Base-by-base conservation (phyloP, 2,329 filamentous ascomycete genomes). In the Pestalotiopsis fici region DNA sequence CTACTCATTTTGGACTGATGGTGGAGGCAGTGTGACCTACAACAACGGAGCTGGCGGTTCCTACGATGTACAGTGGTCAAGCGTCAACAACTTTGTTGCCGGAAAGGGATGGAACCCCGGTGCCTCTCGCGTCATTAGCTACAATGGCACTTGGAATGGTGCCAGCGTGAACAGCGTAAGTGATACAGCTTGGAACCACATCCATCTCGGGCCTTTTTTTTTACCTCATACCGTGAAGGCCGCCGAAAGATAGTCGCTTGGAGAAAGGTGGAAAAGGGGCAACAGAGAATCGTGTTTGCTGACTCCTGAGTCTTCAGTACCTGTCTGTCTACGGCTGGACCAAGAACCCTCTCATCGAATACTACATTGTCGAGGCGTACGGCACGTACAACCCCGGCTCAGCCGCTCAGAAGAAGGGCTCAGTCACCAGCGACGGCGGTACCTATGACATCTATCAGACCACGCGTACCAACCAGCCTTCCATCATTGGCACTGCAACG, bases 1-100 rank as follows among this genome's bases (percentile, higher is more conserved):
- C 81, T 90, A 87, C 78, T 88, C 85, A 15, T 89, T 83, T 81
- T 90, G 87, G 65, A 68, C 82, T 56, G 87, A 90, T 69, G 85
- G 85, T n/a, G 80, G 77, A n/a, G 83, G 80, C 27, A 74, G 78
- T 59, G 85, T 86, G 18, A 84, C 79, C 62, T 90, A 89, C 81
- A 87, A 84, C 76, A 89, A 89, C 78, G 83, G 82, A 15, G 74
- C 78, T 2, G 83, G 75, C 23, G 87, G 88, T 27, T 77, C 78
- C 67, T 88, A 87, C 80, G 83, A 79, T 69, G 79, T 86, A 27
- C 77, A 67, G 6, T 89, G 86, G 86, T 76, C 75, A 59, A 83
- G 83, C 73, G 78, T 78, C 18, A 81, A 80, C 71, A 83, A 86
- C 77, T 84, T 84, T 71, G 83, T 86, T 31, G 83, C 79, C 35